These are phyloP conservation scores for Pseudogymnoascus pannorum DNA, from an alignment of 2,329 filamentous ascomycete genomes.

Conservation along the genomic window DNA sequence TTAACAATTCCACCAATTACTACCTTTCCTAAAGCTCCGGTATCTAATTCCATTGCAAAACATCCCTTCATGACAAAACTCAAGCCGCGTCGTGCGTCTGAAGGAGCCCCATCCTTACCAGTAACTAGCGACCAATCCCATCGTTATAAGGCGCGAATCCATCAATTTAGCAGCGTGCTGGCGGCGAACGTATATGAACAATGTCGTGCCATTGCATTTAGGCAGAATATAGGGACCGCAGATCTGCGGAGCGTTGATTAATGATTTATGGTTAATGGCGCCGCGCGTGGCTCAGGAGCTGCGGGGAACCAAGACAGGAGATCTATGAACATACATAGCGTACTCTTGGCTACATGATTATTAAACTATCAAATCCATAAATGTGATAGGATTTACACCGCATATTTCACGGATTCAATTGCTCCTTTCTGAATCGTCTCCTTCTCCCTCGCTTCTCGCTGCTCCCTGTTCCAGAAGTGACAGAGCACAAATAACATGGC, in stretches of 20 bases:
- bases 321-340: not conserved
- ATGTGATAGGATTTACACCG: not conserved
- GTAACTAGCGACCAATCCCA: not conserved
- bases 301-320: not conserved
- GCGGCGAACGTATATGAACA: not conserved
- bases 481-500: slow-evolving; percentile 14
- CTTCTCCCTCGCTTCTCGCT: not conserved
- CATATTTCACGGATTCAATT: not conserved
- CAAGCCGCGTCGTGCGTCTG: not conserved
- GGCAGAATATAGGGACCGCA: not conserved
- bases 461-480: slow-evolving; percentile 15
- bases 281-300: not conserved
- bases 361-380: not conserved
- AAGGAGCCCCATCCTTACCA: not conserved
- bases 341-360: not conserved
- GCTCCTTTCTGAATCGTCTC: not conserved
- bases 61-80: not conserved
- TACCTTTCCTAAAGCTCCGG: not conserved
- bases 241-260: not conserved
- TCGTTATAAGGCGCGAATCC: not conserved
- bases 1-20: not conserved
- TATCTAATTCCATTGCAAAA: not conserved
- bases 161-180: not conserved
- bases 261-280: not conserved
- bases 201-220: not conserved